A percentile compares a stretch with the other conserved stretches of the same genome.
Evolutionary conservation across 2,329 filamentous ascomycete genomes (phyloP).

Genomic region (Sodiomyces alkalinus): DNA sequence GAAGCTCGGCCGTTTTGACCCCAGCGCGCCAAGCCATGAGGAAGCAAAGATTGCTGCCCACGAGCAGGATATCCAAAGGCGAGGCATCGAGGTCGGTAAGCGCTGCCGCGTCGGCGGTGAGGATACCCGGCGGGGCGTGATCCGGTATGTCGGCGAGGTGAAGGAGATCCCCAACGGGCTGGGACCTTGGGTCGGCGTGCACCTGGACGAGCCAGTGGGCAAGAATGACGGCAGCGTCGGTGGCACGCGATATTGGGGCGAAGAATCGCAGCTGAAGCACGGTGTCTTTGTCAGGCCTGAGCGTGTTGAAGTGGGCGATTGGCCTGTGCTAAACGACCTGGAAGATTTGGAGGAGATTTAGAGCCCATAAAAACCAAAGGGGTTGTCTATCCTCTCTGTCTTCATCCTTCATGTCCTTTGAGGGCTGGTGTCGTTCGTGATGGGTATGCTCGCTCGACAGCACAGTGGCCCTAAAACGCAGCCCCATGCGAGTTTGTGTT

Average conservation of each 20-base stretch:
- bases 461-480: too few relatives aligned
- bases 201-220: conserved; percentile 64
- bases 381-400: too few relatives aligned
- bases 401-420: too few relatives aligned
- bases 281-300: conserved; percentile 71
- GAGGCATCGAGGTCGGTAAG: conserved; percentile 49
- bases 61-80: conserved; percentile 52
- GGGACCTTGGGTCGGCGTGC: conserved; percentile 58
- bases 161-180: conserved; percentile 53
- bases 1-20: conserved; percentile 92
- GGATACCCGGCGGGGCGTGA: conserved; percentile 52
- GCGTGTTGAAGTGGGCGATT: conserved; percentile 63
- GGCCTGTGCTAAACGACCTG: conserved; percentile 52
- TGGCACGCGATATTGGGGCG: conserved; percentile 53
- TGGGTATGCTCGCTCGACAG: too few relatives aligned
- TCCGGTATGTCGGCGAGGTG: conserved; percentile 60
- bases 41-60: conserved; percentile 55
- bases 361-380: too few relatives aligned
- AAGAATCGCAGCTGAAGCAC: conserved; percentile 47
- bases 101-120: conserved; percentile 52
- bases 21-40: conserved; percentile 59
- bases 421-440: too few relatives aligned
- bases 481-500: too few relatives aligned
- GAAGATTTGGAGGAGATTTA: conserved; percentile 67
- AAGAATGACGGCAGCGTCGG: conserved; percentile 68